These are phyloP conservation scores for Zanthoxylum bungeanum DNA, from an alignment of 345 rosid genomes.

Conservation along the genomic window DNA sequence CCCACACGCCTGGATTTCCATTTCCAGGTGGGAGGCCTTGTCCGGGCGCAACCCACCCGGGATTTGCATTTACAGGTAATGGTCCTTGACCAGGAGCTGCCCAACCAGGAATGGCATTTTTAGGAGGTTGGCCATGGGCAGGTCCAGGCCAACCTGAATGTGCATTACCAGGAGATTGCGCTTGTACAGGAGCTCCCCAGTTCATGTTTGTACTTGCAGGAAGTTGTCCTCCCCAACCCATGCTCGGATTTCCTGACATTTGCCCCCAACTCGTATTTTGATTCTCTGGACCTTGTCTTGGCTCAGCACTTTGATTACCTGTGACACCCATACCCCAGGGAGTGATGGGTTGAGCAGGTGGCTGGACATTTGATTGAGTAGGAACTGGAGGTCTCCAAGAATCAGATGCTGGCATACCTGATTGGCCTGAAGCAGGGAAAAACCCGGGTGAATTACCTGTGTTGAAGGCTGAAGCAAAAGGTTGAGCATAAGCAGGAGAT, in stretches of 20 bases:
- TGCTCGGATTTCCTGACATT: constrained; percentile 44
- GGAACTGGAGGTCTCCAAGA: constrained; percentile 58
- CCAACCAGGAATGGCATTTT: constrained; percentile 58
- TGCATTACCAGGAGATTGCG: constrained; percentile 39
- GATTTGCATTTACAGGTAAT: constrained; percentile 31
- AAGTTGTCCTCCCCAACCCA: constrained; percentile 63
- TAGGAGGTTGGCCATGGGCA: constrained; percentile 51
- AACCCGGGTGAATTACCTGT: constrained; percentile 32
- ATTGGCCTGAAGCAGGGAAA: constrained; percentile 37
- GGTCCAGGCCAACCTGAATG: constrained; percentile 52
- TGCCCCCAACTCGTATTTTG: constrained; percentile 59
- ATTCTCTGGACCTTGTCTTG: constrained; percentile 38
- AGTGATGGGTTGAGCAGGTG: constrained; percentile 32
- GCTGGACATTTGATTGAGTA: constrained; percentile 38
- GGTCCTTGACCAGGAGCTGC: constrained; percentile 48
- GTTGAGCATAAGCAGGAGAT: constrained; percentile 40
- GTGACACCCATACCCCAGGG: constrained; percentile 52
- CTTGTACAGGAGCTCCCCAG: constrained; percentile 54
- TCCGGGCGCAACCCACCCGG: constrained; percentile 47
- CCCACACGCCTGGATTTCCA: constrained; percentile 42
- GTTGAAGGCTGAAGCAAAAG: constrained; percentile 35
- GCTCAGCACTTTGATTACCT: constrained; percentile 34
- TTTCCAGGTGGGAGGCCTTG: constrained; percentile 44
- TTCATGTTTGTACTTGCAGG: constrained; percentile 46
- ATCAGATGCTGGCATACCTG: constrained; percentile 45